Evolutionary conservation across 2,329 filamentous ascomycete genomes (phyloP).

Genomic region (Monosporascus sp.): DNA sequence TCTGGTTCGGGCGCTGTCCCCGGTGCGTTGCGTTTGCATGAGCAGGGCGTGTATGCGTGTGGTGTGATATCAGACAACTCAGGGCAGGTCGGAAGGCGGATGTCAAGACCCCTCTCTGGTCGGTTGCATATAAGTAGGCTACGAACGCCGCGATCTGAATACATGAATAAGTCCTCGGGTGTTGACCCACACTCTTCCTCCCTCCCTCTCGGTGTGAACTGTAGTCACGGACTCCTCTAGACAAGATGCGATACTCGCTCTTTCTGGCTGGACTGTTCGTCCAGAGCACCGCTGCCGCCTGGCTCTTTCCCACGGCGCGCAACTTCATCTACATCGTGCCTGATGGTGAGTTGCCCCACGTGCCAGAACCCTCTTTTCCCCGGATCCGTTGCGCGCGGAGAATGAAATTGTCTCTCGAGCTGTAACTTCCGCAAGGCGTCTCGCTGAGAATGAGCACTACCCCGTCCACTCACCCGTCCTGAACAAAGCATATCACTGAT

Average conservation of each 20-base stretch:
- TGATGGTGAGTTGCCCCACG: conserved; percentile 12
- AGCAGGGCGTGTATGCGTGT: not conserved
- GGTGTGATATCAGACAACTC: too few relatives aligned
- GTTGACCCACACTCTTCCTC: too few relatives aligned
- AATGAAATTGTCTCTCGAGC: too few relatives aligned
- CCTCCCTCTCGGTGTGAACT: too few relatives aligned
- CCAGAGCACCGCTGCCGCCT: not conserved
- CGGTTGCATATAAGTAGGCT: not conserved
- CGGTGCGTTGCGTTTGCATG: not conserved
- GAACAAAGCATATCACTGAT: too few relatives aligned
- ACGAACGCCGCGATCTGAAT: not conserved
- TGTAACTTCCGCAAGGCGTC: too few relatives aligned
- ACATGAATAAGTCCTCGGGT: not conserved
- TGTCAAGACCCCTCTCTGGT: too few relatives aligned
- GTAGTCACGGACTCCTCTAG: not conserved
- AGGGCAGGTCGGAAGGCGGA: too few relatives aligned
- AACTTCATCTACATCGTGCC: conserved; percentile 31
- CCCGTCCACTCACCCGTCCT: too few relatives aligned
- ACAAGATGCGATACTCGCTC: conserved; percentile 1
- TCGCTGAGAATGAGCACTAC: too few relatives aligned
- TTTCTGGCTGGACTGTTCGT: not conserved
- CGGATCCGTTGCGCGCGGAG: too few relatives aligned
- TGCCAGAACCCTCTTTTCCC: too few relatives aligned
- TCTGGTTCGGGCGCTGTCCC: not conserved
- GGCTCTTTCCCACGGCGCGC: not conserved